A percentile compares a stretch with the other conserved stretches of the same genome.
These are phyloP conservation scores for Ambrosiella cleistominuta DNA, from an alignment of 2,329 filamentous ascomycete genomes.

Conservation along the genomic window DNA sequence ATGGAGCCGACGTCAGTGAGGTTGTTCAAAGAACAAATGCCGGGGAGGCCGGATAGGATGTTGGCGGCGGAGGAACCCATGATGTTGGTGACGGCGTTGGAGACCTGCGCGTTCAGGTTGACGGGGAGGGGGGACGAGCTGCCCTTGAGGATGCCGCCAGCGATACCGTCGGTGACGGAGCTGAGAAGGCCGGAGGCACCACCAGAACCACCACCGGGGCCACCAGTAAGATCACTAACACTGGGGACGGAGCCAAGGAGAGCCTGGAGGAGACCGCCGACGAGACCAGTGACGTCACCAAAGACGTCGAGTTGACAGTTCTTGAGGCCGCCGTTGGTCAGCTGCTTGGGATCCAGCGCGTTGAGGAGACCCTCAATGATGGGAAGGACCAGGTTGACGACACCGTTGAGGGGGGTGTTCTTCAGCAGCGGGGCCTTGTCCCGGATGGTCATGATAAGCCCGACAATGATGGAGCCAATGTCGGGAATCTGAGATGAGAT, in stretches of 20 bases:
- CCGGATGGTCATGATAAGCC: constrained; percentile 3
- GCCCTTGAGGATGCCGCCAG: neutral
- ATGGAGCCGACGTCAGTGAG: neutral
- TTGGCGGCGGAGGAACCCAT: neutral
- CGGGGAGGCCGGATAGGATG: constrained; percentile 1
- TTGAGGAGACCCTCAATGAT: constrained; percentile 7
- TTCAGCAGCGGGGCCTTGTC: neutral
- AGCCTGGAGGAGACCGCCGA: neutral
- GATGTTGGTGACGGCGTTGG: neutral
- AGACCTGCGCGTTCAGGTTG: neutral
- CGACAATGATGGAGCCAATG: constrained; percentile 4
- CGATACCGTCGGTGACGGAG: neutral
- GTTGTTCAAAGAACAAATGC: neutral
- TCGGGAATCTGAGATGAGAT: neutral
- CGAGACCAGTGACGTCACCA: neutral
- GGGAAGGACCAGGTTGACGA: constrained; percentile 4
- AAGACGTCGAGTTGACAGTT: neutral
- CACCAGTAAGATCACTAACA: neutral
- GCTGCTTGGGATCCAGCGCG: neutral
- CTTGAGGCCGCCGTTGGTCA: neutral
- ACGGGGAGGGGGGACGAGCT: neutral
- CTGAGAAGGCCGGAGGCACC: neutral
- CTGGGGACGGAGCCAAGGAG: neutral
- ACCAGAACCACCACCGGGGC: neutral
- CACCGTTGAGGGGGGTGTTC: constrained; percentile 1